A percentile compares a stretch with the other conserved stretches of the same genome.
phyloP scores from a whole-genome alignment of 768 basidiomycete species.

The Leccinum uliginosum region DNA sequence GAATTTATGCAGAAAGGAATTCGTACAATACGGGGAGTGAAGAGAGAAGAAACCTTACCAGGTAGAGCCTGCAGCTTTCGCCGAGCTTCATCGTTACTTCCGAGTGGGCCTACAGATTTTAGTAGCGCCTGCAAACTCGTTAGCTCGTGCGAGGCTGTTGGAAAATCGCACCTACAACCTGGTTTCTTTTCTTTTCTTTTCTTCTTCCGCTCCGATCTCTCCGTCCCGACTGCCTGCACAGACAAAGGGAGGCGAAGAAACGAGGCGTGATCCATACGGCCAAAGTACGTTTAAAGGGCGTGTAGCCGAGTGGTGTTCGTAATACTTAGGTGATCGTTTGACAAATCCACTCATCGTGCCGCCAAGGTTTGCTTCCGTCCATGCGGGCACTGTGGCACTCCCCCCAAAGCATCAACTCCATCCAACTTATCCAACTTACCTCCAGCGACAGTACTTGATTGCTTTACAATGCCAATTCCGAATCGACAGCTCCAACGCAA shows the following conservation, averaged over 20 bases:
- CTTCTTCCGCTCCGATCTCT: neutral
- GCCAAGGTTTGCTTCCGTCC: neutral
- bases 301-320: neutral
- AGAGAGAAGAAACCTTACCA: constrained; percentile 12
- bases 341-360: neutral
- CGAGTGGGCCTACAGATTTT: neutral
- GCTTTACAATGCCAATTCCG: neutral
- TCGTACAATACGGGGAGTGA: neutral
- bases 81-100: constrained; percentile 7
- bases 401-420: too few relatives aligned
- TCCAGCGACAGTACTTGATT: neutral
- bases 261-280: neutral
- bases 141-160: neutral
- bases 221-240: neutral
- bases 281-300: neutral
- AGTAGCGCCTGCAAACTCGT: neutral
- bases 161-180: neutral
- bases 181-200: neutral
- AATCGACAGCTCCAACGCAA: neutral
- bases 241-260: neutral
- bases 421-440: neutral
- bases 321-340: neutral
- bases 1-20: neutral
- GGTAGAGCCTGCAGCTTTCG: constrained; percentile 2
- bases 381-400: neutral